Evolutionary conservation across 1,284 basidiomycete genomes (phyloP), one percentile per base, ranked within the genome.

Genomic region (Cutaneotrichosporon curvatum): DNA sequence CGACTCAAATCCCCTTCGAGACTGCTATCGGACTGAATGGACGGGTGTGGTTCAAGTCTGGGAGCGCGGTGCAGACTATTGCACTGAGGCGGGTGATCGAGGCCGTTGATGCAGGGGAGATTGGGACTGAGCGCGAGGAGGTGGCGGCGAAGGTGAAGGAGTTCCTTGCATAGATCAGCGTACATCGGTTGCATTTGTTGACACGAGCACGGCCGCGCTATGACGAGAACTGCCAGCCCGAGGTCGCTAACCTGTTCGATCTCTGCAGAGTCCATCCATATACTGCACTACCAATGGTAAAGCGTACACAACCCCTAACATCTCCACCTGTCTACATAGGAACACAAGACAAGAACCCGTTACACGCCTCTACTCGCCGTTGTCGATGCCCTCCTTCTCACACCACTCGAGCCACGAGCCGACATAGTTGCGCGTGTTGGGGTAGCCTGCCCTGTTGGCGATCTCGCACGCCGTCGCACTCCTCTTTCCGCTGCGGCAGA

Each of bases 391-490:
- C 52, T 54, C 52, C 45, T 41, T 47, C 48, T 50, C 77, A 4
- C 80, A 78, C 92, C 92, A 97, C 61, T 96, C 89, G 52, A 92
- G 70, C 87, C 88, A 96, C 15, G 87, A 90, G 16, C 92, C 92
- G 54, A 79, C 79, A 68, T 95, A 97, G 70, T 96, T 96, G 53
- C 83, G 63, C 61, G 91, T 86, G 83, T 88, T 61, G 75, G 81
- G 69, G 53, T 81, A 97, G 8, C 94, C 92, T 62, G 85, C 84
- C 56, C 84, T 76, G 61, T 81, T 81, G 0, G 90, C 89, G 40
- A 88, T 77, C 62, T 96, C 89, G 47, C 83, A 76, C 0, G 95
- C 94, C 18, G 82, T 81, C 4, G 84, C 77, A 50, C 85, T 86
- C 40, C 95, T 79, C 69, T 82, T 83, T 9, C 95, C 95, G 48